Base-by-base conservation (phyloP, 345 rosid species). In the Bruguiera parviflora region DNA sequence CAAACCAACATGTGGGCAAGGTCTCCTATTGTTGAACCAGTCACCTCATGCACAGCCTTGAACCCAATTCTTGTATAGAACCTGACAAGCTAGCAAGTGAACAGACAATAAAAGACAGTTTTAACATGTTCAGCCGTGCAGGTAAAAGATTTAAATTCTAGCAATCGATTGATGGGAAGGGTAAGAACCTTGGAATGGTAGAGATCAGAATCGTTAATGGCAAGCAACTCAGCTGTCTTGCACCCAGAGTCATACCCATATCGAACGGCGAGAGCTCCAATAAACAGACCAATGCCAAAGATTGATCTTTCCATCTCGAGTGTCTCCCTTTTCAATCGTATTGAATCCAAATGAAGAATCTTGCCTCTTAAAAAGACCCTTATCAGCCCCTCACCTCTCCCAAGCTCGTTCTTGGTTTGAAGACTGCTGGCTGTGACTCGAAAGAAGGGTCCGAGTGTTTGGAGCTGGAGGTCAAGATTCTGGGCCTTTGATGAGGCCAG, bases 191-290 rank as follows among this genome's bases (percentile, higher is more conserved):
- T 94, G 66, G 87, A 71, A 79, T 94, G 98, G 76, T 89, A 89
- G 77, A 91, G 84, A 63, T 91, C 91, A 16, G 97, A 84, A 77
- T 94, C 98, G 63, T 88, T 88, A 80, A 94, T 89, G 67, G 98
- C 98, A 32, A 94, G 95, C 84, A 94, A 83, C 80, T 94, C 85
- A 46, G 97, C 95, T 53, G 67, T 83, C 43, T 75, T 71, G 72
- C 98, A 94, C 20, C 93, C 90, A 76, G 83, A 84, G 58, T 89
- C 96, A 49, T 81, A 89, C 4, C 96, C 97, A 64, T 89, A 71
- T 47, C 97, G 78, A 69, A 94, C 78, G 16, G 97, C 98, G 53
- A 94, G 90, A 75, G 98, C 96, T 81, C 97, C 97, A 29, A 94
- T 80, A 68, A 89, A 86, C 79, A 91, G 80, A 68, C 96, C 97